Base-by-base conservation (phyloP, 805 yeast genomes). In the Candida vaughaniae region DNA sequence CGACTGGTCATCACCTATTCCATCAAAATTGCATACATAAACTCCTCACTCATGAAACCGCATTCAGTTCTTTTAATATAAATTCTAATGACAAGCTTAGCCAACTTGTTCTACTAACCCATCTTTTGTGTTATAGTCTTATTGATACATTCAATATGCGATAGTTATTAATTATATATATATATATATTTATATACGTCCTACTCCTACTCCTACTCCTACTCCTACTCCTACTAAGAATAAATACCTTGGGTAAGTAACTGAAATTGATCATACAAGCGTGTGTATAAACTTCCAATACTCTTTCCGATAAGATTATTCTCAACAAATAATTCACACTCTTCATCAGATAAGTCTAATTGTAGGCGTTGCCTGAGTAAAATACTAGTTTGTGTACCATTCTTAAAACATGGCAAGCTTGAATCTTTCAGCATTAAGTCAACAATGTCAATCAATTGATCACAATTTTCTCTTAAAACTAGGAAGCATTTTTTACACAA, bases 401-500 rank as follows among this genome's bases (percentile, higher is more conserved):
- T 85, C 41, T 80, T 82, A 66, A 93, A 93, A 55, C 99, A 93
- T 1, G 99, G 98, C 36, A 91, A 71, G 32, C 71, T 73, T 6
- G 96, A 88, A 47, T 91, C 96, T 47, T 81, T 82, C 54, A 86
- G 95, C 99, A 93, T 93, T 48, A 93, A 69, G 46, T 89, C 96
- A 38, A 95, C 96, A 73, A 93, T 76, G 18, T 82, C 77, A 1
- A 91, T 73, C 17, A 93, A 64, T 36, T 81, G 84, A 32, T 83
- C 90, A 4, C 88, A 76, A 42, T 86, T 74, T 44, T 77, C 75
- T 42, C 98, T 72, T 26, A 93, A 56, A 1, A 85, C 78, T 41
- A 71, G 75, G 65, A 90, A 93, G 9, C 95, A 85, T 10, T 75
- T 72, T 48, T 84, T 85, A 51, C 86, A 76, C 10, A 87, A 55